Base-by-base conservation (phyloP, 2,329 filamentous ascomycete genomes). In the Botrytis cinerea region DNA sequence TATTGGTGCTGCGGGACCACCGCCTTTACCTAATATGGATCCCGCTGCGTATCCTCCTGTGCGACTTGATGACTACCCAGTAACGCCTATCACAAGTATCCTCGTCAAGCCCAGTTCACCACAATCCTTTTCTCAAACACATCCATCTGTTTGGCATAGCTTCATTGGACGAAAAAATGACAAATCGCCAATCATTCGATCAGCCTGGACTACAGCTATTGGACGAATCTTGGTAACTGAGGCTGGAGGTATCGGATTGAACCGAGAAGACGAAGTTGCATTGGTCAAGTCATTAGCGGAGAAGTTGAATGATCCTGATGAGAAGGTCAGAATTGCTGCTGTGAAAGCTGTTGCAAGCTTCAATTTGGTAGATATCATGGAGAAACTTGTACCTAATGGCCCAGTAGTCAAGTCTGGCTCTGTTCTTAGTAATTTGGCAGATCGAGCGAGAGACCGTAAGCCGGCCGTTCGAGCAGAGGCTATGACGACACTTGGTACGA, bases 181-280 rank as follows among this genome's bases (percentile, higher is more conserved):
- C 83, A 98, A 96, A 82, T 92, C 92, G 2, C 86, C 92, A 1
- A 85, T 91, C 16, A 94, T 99, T 70, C 91, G 96, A 75, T 89
- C 93, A 9, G 92, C 92, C 3, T 99, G 95, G 95, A 92, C 92
- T 1, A 93, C 92, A 0, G 92, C 92, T 18, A 90, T 92, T 54
- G 94, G 95, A 9, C 89, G 94, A 77, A 97, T 99, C 72, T 83
- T 99, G 14, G 89, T 92, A n/a, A 98, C 96, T 0, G 95, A 93
- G 38, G 95, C 94, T 38, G 95, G 95, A 64, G 93, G 93, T 38
- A 95, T 96, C 77, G 95, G 95, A 0, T 85, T 98, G 59, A 95
- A 93, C 79, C 88, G 92, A 10, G 91, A 93, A 73, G 95, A 98
- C 76, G 94, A 97, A 81, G 87, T 87, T 69, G 86, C 88, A 63